These are phyloP conservation scores for Boletus huronensis DNA, from an alignment of 768 basidiomycete genomes.

Conservation along the genomic window DNA sequence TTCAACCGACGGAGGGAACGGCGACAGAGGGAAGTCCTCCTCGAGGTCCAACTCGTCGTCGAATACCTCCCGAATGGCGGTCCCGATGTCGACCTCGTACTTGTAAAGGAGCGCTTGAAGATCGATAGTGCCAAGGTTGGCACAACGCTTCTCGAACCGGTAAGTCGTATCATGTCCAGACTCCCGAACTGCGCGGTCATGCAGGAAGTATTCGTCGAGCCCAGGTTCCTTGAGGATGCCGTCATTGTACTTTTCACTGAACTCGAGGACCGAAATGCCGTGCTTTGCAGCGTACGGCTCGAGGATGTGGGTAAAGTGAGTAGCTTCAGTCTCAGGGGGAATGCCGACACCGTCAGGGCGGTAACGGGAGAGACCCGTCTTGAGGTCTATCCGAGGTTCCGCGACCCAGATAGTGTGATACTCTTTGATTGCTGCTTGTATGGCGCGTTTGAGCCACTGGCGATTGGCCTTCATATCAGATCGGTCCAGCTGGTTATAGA, in stretches of 20 bases:
- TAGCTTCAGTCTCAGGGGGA: conserved; percentile 97
- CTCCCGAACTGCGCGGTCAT: conserved; percentile 95
- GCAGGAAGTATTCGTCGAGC: conserved; percentile 96
- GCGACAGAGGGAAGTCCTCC: conserved; percentile 86
- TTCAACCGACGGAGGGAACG: conserved; percentile 83
- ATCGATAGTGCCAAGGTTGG: conserved; percentile 95
- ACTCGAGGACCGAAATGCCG: conserved; percentile 91
- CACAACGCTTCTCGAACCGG: conserved; percentile 95
- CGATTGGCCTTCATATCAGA: conserved; percentile 75
- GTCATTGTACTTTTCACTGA: conserved; percentile 93
- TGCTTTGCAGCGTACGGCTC: conserved; percentile 93
- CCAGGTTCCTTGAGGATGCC: conserved; percentile 78
- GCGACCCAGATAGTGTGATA: conserved; percentile 98
- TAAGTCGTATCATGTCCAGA: conserved; percentile 97
- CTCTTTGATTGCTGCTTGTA: conserved; percentile 97
- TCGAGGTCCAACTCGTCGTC: conserved; percentile 89
- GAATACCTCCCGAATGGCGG: conserved; percentile 93
- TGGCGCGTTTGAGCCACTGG: conserved; percentile 90
- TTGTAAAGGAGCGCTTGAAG: conserved; percentile 95
- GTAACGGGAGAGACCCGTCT: conserved; percentile 91
- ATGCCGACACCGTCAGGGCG: conserved; percentile 93
- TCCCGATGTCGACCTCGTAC: conserved; percentile 98
- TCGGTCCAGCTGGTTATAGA: conserved; percentile 93
- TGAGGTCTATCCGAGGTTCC: conserved; percentile 89
- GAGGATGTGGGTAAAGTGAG: conserved; percentile 96